These are phyloP conservation scores for Trichoderma oligosporum DNA, from an alignment of 2,329 filamentous ascomycete species.

Conservation along the genomic window DNA sequence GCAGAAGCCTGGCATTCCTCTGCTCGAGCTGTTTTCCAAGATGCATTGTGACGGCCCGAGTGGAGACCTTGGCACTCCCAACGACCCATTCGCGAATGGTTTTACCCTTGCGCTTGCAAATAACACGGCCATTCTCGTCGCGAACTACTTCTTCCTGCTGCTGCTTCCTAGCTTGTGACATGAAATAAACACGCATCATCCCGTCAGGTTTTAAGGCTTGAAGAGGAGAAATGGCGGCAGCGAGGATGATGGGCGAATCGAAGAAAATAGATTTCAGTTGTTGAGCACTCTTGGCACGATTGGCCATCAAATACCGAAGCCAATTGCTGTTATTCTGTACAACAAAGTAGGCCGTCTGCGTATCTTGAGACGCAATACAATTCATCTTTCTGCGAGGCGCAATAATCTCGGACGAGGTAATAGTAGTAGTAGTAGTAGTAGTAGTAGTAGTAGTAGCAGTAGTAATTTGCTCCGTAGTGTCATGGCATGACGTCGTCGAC, in stretches of 20 bases:
- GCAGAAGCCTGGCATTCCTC: constrained; percentile 7
- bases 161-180: constrained; percentile 11
- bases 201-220: constrained; percentile 10
- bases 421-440: background rate
- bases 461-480: background rate
- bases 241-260: constrained; percentile 17
- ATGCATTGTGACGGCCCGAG: constrained; percentile 9
- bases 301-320: constrained; percentile 12
- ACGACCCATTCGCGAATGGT: constrained; percentile 11
- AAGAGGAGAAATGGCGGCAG: background rate
- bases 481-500: background rate
- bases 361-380: background rate
- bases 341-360: constrained; percentile 12
- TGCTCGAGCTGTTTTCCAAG: constrained; percentile 11
- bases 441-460: background rate
- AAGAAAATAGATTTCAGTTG: constrained; percentile 1
- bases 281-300: background rate
- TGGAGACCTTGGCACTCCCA: constrained; percentile 15
- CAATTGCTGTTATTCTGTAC: constrained; percentile 9
- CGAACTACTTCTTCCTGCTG: background rate
- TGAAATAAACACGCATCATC: constrained; percentile 16
- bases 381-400: constrained; percentile 9
- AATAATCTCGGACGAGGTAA: background rate
- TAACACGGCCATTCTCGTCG: background rate
- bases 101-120: constrained; percentile 6